Conservation (phyloP, 345 rosid genomes). For the Aurinia saxatilis region DNA sequence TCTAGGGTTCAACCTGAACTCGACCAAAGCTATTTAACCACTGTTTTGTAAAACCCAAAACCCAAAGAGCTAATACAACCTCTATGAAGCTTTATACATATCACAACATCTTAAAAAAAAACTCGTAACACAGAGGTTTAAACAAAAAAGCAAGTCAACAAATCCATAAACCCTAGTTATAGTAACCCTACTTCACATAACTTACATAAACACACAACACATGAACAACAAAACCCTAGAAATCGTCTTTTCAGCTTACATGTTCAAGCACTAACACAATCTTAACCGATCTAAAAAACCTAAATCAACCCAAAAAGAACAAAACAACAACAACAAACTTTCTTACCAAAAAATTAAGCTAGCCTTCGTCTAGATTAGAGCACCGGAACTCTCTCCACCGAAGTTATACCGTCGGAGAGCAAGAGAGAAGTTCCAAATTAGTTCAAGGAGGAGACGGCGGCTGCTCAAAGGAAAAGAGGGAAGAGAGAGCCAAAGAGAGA, state of each 20-base stretch:
- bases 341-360: constrained; percentile 15
- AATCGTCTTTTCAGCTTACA: background rate
- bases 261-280: background rate
- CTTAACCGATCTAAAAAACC: constrained; percentile 4
- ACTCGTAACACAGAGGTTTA: background rate
- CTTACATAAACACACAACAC: background rate
- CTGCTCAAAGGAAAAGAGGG: constrained; percentile 14
- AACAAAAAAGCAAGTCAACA: background rate
- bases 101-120: background rate
- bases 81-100: background rate
- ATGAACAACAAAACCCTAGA: background rate
- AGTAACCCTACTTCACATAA: background rate
- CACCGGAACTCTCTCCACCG: background rate
- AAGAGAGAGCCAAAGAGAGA: background rate
- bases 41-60: too few species aligned
- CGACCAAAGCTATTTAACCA: too few species aligned
- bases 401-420: background rate
- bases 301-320: background rate
- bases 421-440: constrained; percentile 10
- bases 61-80: background rate
- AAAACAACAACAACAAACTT: background rate
- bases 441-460: constrained; percentile 27
- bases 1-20: too few species aligned
- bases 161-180: constrained; percentile 3
- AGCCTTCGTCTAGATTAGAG: constrained; percentile 6